Percentiles rank a stretch among this genome's conserved stretches.
Evolutionary conservation across 1,139 yeast species (phyloP).

Genomic region (Hansenula anomala): DNA sequence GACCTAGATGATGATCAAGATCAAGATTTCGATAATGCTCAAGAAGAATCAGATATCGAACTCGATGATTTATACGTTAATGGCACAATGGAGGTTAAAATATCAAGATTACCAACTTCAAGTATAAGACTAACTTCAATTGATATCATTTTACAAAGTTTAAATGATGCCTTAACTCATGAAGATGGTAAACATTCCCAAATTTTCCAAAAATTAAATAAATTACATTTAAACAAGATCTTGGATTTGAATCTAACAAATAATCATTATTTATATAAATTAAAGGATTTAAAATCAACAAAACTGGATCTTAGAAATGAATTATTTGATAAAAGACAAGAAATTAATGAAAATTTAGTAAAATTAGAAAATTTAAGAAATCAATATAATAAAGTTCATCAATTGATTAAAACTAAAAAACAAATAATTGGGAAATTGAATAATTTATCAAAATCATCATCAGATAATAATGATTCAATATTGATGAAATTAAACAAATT

Average conservation of each 20-base stretch:
- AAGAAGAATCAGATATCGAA: slow-evolving; percentile 1
- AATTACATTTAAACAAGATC: slow-evolving; percentile 23
- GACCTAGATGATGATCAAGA: not conserved
- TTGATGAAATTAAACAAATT: slow-evolving; percentile 20
- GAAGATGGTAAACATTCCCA: slow-evolving; percentile 8
- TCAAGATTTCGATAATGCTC: not conserved
- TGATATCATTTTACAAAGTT: slow-evolving; percentile 29
- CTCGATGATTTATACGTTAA: not conserved
- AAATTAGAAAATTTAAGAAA: slow-evolving; percentile 36
- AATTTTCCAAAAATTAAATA: slow-evolving; percentile 9
- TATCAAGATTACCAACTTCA: slow-evolving; percentile 19
- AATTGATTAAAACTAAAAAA: slow-evolving; percentile 7
- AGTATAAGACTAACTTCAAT: slow-evolving; percentile 24
- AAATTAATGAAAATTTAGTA: slow-evolving; percentile 31
- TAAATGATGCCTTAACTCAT: slow-evolving; percentile 21
- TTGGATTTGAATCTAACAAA: slow-evolving; percentile 34
- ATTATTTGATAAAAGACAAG: slow-evolving; percentile 35
- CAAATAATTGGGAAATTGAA: slow-evolving; percentile 25
- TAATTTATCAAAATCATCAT: slow-evolving; percentile 5
- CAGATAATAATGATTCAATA: slow-evolving; percentile 4
- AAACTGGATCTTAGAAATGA: slow-evolving; percentile 38
- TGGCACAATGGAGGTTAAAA: slow-evolving; percentile 4
- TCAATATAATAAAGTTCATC: slow-evolving; percentile 22
- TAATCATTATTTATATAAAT: slow-evolving; percentile 34
- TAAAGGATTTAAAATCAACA: slow-evolving; percentile 32